Base-by-base conservation (phyloP, 2,329 filamentous ascomycete species). In the Metarhizium rileyi region DNA sequence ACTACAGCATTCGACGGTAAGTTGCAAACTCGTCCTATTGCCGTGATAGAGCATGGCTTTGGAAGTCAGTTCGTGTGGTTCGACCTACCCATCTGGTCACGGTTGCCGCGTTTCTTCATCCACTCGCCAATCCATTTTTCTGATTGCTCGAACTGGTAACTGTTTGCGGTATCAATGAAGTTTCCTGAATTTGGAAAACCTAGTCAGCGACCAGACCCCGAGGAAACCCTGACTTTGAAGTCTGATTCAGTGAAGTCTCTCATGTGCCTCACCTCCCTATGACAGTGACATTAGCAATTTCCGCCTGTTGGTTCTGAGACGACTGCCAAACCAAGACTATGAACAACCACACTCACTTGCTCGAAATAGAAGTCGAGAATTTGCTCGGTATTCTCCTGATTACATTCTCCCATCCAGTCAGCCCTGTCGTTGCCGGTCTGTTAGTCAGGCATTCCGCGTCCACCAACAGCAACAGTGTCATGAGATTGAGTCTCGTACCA, bases 91-190 rank as follows among this genome's bases (percentile, higher is more conserved):
- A 88, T 77, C 60, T 85, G 71, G 56, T 86, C 83, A 23, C 85
- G 76, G 52, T 78, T 78, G n/a, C 74, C 71, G 9, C 80, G 75
- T 53, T 74, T 74, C 57, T 73, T 71, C 79, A 86, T 83, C 83
- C 84, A 88, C 56, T 84, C 81, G 33, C 84, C 84, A 50, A 88
- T 69, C 78, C 83, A 84, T 47, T 59, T 64, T 64, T 87, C 84
- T 1, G 78, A 78, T 62, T 86, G 73, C 52, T 70, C 72, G 49
- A 71, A 67, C 56, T 85, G 83, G 65, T 87, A 87, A 63, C 82
- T 83, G 67, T 81, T 84, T 51, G 82, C 60, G 0, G 82, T 86
- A 62, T 88, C 85, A 59, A 88, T 82, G 63, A 88, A 87, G 66
- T 88, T 88, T 23, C 85, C 84, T 51, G 35, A 20, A 20, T 43